These are phyloP conservation scores for Crucihimalaya himalaica DNA, from an alignment of 345 rosid genomes.

Conservation along the genomic window DNA sequence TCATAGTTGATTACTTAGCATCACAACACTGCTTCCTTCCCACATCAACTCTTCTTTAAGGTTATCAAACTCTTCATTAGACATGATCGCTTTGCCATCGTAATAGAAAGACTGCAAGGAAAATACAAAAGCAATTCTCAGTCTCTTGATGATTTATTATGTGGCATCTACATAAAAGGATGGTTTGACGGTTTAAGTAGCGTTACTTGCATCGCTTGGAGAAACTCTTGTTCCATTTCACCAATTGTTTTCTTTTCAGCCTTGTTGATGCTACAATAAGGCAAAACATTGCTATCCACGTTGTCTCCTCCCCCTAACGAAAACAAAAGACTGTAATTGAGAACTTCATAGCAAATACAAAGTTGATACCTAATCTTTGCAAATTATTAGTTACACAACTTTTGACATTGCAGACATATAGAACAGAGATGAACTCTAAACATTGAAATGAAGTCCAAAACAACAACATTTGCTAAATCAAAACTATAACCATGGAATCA, in stretches of 20 bases:
- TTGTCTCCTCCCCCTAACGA: conserved; percentile 51
- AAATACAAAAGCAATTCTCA: conserved; percentile 1
- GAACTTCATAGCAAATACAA: not conserved
- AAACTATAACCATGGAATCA: not conserved
- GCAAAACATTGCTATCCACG: conserved; percentile 71
- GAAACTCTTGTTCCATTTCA: conserved; percentile 90
- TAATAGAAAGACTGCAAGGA: conserved; percentile 76
- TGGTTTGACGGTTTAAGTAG: not conserved
- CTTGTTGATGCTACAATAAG: conserved; percentile 73
- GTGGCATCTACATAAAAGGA: not conserved
- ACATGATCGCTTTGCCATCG: conserved; percentile 93
- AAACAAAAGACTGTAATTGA: not conserved
- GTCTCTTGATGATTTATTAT: not conserved
- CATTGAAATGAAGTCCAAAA: not conserved
- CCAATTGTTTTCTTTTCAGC: conserved; percentile 65
- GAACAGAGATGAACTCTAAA: not conserved
- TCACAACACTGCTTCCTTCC: conserved; percentile 99
- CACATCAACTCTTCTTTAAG: conserved; percentile 98
- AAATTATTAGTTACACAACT: not conserved
- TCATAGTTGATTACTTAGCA: conserved; percentile 69
- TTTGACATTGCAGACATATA: not conserved
- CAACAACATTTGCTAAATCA: not conserved
- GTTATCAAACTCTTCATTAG: conserved; percentile 95
- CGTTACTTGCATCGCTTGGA: conserved; percentile 89
- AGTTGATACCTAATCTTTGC: not conserved